These are phyloP conservation scores for Pelagomonas calceolata DNA, from an alignment of 108 stramenopile genomes.

Conservation along the genomic window DNA sequence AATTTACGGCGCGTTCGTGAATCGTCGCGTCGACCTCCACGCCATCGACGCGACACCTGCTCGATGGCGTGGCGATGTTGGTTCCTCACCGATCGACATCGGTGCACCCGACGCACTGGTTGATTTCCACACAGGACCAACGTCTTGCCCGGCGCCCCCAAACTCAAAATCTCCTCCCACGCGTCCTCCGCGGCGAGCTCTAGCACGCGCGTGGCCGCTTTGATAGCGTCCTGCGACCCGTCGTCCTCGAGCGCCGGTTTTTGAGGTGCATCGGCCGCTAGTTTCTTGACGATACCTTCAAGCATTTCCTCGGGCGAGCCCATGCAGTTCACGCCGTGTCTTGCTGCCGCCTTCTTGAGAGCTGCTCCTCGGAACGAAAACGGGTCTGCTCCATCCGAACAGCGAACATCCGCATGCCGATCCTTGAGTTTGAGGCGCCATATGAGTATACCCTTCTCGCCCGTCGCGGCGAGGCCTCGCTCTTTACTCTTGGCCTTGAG, in stretches of 20 bases:
- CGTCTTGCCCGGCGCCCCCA: not conserved
- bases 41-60: too few relatives aligned
- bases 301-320: slow-evolving; percentile 15
- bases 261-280: not conserved
- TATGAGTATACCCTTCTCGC: not conserved
- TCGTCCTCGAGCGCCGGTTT: not conserved
- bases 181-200: slow-evolving; percentile 8
- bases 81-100: too few relatives aligned
- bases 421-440: not conserved
- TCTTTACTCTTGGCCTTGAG: not conserved
- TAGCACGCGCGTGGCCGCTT: not conserved
- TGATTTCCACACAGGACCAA: too few relatives aligned
- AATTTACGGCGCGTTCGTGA: too few relatives aligned
- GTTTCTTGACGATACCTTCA: not conserved
- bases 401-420: not conserved
- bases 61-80: too few relatives aligned
- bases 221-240: not conserved
- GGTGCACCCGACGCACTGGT: too few relatives aligned
- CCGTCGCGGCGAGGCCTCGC: not conserved
- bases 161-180: not conserved
- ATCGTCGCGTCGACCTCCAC: too few relatives aligned
- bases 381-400: not conserved
- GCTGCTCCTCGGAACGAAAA: not conserved
- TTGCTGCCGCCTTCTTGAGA: slow-evolving; percentile 13
- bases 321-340: slow-evolving; percentile 9